Evolutionary conservation across 2,329 filamentous ascomycete genomes (phyloP).

Genomic region (Pseudogymnoascus sp.): DNA sequence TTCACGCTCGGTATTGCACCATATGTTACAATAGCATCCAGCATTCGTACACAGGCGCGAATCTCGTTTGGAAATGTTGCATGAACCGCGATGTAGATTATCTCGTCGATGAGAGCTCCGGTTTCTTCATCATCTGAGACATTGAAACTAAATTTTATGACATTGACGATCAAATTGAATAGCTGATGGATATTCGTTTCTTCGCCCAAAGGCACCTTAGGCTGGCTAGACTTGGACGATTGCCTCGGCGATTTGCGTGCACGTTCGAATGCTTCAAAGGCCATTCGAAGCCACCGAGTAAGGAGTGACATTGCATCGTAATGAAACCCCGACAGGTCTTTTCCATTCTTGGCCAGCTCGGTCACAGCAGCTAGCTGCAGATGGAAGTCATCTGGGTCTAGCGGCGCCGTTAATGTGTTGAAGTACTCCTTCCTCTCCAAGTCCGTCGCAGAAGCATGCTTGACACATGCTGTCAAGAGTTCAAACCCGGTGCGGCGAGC

Average conservation of each 20-base stretch:
- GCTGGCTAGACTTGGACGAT: constrained; percentile 32
- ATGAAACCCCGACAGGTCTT: constrained; percentile 57
- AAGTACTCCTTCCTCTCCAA: constrained; percentile 61
- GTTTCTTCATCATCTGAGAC: constrained; percentile 56
- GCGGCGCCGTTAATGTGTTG: constrained; percentile 48
- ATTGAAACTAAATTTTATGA: constrained; percentile 70
- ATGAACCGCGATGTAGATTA: constrained; percentile 59
- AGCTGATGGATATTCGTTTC: constrained; percentile 56
- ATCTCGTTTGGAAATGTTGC: constrained; percentile 60
- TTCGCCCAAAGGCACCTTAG: constrained; percentile 38
- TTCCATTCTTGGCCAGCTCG: constrained; percentile 53
- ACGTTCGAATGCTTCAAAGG: constrained; percentile 44
- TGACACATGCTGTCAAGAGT: constrained; percentile 56
- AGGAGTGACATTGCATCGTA: constrained; percentile 57
- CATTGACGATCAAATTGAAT: constrained; percentile 57
- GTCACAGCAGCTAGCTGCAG: constrained; percentile 56
- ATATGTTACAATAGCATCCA: constrained; percentile 65
- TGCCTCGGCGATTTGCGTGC: constrained; percentile 44
- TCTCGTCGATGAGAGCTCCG: constrained; percentile 50
- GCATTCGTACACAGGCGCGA: constrained; percentile 56
- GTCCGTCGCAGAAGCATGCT: constrained; percentile 54
- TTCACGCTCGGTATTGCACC: constrained; percentile 57
- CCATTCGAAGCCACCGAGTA: constrained; percentile 50
- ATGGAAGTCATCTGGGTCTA: constrained; percentile 55
- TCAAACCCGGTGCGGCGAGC: constrained; percentile 56